Base-by-base conservation (phyloP, 176 grass and related monocot genomes). In the Paspalum vaginatum region DNA sequence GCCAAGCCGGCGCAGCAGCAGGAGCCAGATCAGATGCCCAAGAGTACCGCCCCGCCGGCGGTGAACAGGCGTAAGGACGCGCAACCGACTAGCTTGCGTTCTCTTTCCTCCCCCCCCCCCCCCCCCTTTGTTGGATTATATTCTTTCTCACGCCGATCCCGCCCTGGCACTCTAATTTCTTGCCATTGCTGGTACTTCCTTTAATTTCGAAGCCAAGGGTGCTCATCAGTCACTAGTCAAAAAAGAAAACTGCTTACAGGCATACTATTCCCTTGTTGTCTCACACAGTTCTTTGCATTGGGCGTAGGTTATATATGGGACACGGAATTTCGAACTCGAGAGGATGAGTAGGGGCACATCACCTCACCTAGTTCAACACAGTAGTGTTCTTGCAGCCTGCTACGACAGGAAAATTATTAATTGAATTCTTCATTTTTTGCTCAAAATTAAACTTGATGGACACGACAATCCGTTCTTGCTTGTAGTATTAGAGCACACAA, bases 51-150 rank as follows among this genome's bases (percentile, higher is more conserved):
- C 75, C 90, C 84, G 12, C 88, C 89, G 2, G 85, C 89, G 2
- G 85, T 89, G 32, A 93, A 91, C 70, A 93, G 96, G 83, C 93
- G 96, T 99, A 83, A 87, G 87, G 74, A 62, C 45, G n/a, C n/a
- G n/a, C n/a, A n/a, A n/a, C n/a, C n/a, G 32, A 32, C 32, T 32
- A 3, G 3, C 32, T 32, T 3, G 32, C 3, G 32, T 32, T 32
- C 41, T 40, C 63, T 27, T 74, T 20, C 38, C 37, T 21, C 17
- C 10, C 0, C 4, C 14, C n/a, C 8, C 20, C 38, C 37, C 12
- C 17, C 10, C 0, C 4, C 14, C n/a, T 4, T 49, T 43, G 8
- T 42, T 61, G 15, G 56, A 72, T 81, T 57, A n/a, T n/a, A 7
- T 45, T 60, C 51, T 21, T 10, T 6, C 22, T 32, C 32, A 32